Evolutionary conservation across 75 land plant species (phyloP).

Genomic region (Cunninghamia lanceolata): DNA sequence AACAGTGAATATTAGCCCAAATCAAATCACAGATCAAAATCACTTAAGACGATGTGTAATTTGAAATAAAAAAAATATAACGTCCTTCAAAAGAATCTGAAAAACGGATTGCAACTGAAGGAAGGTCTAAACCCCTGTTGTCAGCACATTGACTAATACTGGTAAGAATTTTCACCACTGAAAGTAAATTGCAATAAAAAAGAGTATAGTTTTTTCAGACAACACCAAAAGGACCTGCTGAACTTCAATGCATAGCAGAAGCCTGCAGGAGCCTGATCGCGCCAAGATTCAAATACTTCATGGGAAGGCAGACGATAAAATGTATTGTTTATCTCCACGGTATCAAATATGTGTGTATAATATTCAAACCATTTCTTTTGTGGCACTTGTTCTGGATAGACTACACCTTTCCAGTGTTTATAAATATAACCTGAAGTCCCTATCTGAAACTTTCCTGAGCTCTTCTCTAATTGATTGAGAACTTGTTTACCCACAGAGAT

Average conservation of each 20-base stretch:
- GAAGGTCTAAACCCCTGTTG: background rate
- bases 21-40: background rate
- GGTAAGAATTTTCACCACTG: background rate
- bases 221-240: slow-evolving; percentile 22
- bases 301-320: slow-evolving; percentile 30
- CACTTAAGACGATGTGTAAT: background rate
- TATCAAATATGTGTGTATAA: slow-evolving; percentile 28
- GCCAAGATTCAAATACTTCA: slow-evolving; percentile 22
- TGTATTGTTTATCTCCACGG: slow-evolving; percentile 35
- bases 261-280: slow-evolving; percentile 19
- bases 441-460: slow-evolving; percentile 18
- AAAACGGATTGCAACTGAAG: background rate
- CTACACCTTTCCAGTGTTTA: slow-evolving; percentile 27
- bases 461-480: slow-evolving; percentile 1
- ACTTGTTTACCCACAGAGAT: background rate
- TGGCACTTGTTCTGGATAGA: slow-evolving; percentile 18
- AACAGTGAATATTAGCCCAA: background rate
- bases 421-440: slow-evolving; percentile 30
- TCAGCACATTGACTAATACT: background rate
- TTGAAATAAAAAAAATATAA: background rate
- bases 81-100: background rate
- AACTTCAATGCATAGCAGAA: slow-evolving; percentile 34
- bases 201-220: background rate
- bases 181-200: background rate
- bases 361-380: slow-evolving; percentile 33